These are phyloP conservation scores for Termitomyces sp. DNA, from an alignment of 1,284 basidiomycete species.

Conservation along the genomic window DNA sequence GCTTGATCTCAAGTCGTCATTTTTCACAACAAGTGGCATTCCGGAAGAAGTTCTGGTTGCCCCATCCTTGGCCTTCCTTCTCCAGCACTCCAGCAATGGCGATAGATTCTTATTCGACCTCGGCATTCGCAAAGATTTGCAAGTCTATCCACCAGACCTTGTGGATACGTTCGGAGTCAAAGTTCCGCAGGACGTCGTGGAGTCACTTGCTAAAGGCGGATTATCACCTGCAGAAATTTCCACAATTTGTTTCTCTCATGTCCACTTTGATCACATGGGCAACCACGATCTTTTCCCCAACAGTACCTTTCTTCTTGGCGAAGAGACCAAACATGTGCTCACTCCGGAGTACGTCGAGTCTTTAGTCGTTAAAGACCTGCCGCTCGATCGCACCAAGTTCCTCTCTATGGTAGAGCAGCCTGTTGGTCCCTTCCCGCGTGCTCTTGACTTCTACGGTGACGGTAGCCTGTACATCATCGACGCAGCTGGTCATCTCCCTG, in stretches of 20 bases:
- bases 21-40: constrained; percentile 33
- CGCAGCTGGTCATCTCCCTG: constrained; percentile 49
- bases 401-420: constrained; percentile 27
- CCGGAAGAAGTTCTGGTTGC: constrained; percentile 24
- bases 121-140: constrained; percentile 43
- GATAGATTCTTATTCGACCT: constrained; percentile 49
- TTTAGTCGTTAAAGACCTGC: constrained; percentile 35
- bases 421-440: constrained; percentile 48
- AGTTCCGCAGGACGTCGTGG: constrained; percentile 39
- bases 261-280: constrained; percentile 44
- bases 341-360: constrained; percentile 37
- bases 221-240: constrained; percentile 36
- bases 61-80: constrained; percentile 47
- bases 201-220: constrained; percentile 47
- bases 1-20: constrained; percentile 32
- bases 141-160: constrained; percentile 36
- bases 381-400: constrained; percentile 37
- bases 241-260: constrained; percentile 47
- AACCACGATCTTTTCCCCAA: constrained; percentile 40
- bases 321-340: constrained; percentile 30
- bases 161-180: constrained; percentile 26
- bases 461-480: constrained; percentile 55
- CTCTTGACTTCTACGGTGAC: constrained; percentile 52
- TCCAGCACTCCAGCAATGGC: constrained; percentile 39
- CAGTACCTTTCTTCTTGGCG: constrained; percentile 46